These are phyloP conservation scores for Discostella stelligera DNA, from an alignment of 352 stramenopile genomes.

Conservation along the genomic window DNA sequence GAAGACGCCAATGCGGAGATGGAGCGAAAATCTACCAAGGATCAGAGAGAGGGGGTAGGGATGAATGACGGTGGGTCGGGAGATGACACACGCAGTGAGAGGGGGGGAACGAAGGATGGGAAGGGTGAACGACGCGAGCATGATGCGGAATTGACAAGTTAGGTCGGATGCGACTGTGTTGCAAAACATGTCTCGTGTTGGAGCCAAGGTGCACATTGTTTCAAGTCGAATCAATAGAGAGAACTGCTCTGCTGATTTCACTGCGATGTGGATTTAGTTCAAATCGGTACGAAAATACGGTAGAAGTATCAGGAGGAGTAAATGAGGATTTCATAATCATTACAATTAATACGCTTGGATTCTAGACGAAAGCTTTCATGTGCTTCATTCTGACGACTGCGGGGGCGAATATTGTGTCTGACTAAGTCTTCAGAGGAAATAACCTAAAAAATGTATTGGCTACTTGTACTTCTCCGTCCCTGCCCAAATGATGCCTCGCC, in stretches of 20 bases:
- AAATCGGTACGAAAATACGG: too few relatives aligned
- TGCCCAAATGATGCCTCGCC: constrained; percentile 17
- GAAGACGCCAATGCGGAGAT: constrained; percentile 39
- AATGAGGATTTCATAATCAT: background rate
- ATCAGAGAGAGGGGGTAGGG: constrained; percentile 33
- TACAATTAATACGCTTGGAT: background rate
- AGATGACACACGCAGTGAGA: constrained; percentile 44
- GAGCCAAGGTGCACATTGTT: background rate
- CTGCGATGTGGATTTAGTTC: background rate
- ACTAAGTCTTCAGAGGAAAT: constrained; percentile 32
- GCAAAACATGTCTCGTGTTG: background rate
- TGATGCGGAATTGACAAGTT: constrained; percentile 40
- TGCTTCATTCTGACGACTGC: background rate
- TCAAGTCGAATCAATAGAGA: background rate
- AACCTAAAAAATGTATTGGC: constrained; percentile 26
- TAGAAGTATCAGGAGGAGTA: background rate
- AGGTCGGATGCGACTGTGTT: background rate
- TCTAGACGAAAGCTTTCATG: background rate
- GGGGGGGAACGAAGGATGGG: constrained; percentile 43
- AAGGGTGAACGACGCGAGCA: constrained; percentile 43
- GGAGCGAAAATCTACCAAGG: constrained; percentile 35
- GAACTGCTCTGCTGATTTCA: background rate
- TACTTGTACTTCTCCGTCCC: constrained; percentile 24
- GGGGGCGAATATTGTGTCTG: background rate
- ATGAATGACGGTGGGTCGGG: constrained; percentile 58